Conservation (phyloP, 768 basidiomycete genomes). For the Krasilnikovozyma curviuscula region DNA sequence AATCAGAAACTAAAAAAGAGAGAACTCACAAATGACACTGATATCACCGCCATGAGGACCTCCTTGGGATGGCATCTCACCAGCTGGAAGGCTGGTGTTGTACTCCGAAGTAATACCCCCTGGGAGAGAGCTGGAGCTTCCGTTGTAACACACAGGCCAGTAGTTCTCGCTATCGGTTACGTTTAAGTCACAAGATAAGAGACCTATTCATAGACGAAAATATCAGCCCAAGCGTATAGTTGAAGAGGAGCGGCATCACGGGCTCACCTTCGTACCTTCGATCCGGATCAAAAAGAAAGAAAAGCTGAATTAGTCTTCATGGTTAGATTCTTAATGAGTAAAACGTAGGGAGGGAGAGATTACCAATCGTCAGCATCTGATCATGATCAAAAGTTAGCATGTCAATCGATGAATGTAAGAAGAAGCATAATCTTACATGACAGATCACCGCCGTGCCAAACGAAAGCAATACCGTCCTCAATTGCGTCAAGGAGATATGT, state of each 20-base stretch:
- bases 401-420: too few relatives aligned
- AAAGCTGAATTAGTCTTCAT: too few relatives aligned
- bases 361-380: conserved; percentile 18
- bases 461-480: conserved; percentile 14
- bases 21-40: conserved; percentile 10
- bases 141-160: conserved; percentile 17
- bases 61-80: conserved; percentile 14
- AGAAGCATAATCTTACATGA: too few relatives aligned
- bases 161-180: conserved; percentile 9
- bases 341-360: conserved; percentile 13
- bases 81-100: conserved; percentile 10
- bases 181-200: too few relatives aligned
- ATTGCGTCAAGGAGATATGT: conserved; percentile 13
- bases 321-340: too few relatives aligned
- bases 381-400: too few relatives aligned
- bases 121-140: conserved; percentile 11
- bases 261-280: too few relatives aligned
- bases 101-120: conserved; percentile 7
- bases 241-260: too few relatives aligned
- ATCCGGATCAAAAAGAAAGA: too few relatives aligned
- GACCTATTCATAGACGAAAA: too few relatives aligned
- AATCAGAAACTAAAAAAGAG: too few relatives aligned
- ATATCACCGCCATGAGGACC: conserved; percentile 14
- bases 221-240: too few relatives aligned
- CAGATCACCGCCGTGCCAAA: conserved; percentile 16